These are phyloP conservation scores for Cordyceps javanica DNA, from an alignment of 2,329 filamentous ascomycete genomes.

Conservation along the genomic window DNA sequence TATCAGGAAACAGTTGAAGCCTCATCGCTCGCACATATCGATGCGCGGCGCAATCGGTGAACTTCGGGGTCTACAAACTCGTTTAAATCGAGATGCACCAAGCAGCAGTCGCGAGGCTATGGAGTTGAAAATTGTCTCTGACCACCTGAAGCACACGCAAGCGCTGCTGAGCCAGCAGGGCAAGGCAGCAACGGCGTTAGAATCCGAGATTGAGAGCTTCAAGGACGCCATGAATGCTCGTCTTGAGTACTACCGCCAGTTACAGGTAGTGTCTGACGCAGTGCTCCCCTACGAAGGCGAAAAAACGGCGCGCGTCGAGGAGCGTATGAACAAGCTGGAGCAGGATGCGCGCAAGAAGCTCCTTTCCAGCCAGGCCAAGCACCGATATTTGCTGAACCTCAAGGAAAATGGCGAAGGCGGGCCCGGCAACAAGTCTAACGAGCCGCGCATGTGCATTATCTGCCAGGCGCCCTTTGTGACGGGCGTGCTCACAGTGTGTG, in stretches of 20 bases:
- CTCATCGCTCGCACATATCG: constrained; percentile 49
- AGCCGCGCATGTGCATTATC: constrained; percentile 73
- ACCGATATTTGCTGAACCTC: constrained; percentile 60
- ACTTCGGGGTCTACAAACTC: constrained; percentile 61
- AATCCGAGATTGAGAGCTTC: constrained; percentile 71
- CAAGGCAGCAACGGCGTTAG: constrained; percentile 43
- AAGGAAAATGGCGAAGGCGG: constrained; percentile 41
- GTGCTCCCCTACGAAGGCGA: constrained; percentile 68
- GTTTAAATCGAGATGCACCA: constrained; percentile 26
- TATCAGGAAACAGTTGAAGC: constrained; percentile 41
- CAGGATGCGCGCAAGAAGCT: constrained; percentile 50
- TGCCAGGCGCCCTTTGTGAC: constrained; percentile 70
- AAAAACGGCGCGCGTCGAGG: constrained; percentile 43
- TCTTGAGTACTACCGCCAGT: constrained; percentile 82
- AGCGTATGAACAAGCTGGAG: constrained; percentile 24
- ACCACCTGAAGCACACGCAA: constrained; percentile 57
- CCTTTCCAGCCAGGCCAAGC: constrained; percentile 61
- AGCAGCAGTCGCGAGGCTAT: constrained; percentile 48
- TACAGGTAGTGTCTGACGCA: constrained; percentile 86
- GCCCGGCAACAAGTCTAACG: constrained; percentile 45
- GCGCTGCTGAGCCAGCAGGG: constrained; percentile 44
- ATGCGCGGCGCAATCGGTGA: constrained; percentile 65
- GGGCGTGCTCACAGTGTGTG: constrained; percentile 81
- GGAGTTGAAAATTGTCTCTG: constrained; percentile 60
- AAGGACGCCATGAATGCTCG: constrained; percentile 75